Evolutionary conservation across 2,329 filamentous ascomycete genomes (phyloP).

Genomic region (Pseudogymnoascus sp.): DNA sequence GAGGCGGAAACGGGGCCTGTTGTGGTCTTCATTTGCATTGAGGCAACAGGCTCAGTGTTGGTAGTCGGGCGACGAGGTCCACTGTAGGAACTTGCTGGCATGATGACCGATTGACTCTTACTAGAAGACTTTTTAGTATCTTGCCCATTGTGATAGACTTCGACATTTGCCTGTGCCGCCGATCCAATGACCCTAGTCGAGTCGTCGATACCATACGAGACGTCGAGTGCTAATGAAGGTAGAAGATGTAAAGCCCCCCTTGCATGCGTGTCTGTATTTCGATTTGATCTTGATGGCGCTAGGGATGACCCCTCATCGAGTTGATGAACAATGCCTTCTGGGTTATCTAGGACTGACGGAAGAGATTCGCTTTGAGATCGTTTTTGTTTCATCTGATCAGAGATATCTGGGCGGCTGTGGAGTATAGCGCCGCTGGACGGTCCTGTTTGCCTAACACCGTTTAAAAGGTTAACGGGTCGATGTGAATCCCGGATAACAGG

Average conservation of each 20-base stretch:
- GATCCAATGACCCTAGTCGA: neutral
- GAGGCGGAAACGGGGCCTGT: neutral
- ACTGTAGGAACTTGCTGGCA: neutral
- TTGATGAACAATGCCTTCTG: neutral
- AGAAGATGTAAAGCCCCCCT: neutral
- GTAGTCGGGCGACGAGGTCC: neutral
- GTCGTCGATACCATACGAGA: neutral
- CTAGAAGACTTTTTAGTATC: neutral
- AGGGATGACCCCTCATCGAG: neutral
- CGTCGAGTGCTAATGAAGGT: neutral
- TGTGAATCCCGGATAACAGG: neutral
- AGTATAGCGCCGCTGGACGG: neutral
- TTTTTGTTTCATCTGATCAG: neutral
- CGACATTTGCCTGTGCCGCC: neutral
- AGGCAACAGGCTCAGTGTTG: neutral
- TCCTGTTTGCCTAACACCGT: neutral
- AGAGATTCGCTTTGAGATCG: neutral
- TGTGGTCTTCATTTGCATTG: neutral
- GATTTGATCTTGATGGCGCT: neutral
- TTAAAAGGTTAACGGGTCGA: neutral
- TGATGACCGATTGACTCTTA: neutral
- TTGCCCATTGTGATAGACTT: neutral
- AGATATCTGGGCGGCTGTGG: neutral
- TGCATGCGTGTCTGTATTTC: neutral
- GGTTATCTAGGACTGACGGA: neutral